Evolutionary conservation across 768 basidiomycete genomes (phyloP).

Genomic region (Calocybe indica): DNA sequence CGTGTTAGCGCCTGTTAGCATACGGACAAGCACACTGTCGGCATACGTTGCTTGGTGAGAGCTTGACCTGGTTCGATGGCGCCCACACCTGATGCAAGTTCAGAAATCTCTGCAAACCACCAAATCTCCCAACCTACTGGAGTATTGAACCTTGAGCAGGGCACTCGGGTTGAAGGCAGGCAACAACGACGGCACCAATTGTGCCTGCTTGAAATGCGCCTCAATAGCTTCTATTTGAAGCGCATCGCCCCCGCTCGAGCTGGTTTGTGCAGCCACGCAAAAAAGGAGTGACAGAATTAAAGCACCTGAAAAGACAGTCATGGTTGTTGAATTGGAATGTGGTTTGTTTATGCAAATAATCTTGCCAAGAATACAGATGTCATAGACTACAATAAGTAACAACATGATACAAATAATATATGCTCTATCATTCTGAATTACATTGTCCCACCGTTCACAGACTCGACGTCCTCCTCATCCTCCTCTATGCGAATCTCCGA

Average conservation of each 20-base stretch:
- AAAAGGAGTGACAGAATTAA: too few species aligned
- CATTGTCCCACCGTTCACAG: not conserved
- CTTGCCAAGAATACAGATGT: too few species aligned
- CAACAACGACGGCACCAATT: conserved; percentile 58
- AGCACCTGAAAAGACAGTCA: too few species aligned
- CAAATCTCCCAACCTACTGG: conserved; percentile 19
- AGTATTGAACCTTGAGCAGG: conserved; percentile 46
- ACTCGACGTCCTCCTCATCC: not conserved
- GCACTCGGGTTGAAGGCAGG: conserved; percentile 55
- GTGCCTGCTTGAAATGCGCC: conserved; percentile 60
- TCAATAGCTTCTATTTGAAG: conserved; percentile 53
- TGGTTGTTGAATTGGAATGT: too few species aligned
- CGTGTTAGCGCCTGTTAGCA: not conserved
- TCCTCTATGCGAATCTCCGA: conserved; percentile 16
- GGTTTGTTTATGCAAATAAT: too few species aligned
- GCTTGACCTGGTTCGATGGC: conserved; percentile 51
- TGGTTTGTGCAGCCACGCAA: too few species aligned
- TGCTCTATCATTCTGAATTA: not conserved
- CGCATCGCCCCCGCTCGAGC: not conserved
- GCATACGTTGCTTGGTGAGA: conserved; percentile 46
- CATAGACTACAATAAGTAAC: too few species aligned
- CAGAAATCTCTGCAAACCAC: not conserved
- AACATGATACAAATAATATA: not conserved
- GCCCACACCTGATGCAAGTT: conserved; percentile 29
- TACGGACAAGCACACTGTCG: conserved; percentile 17